Conservation (phyloP, 805 yeast genomes). For the Dipodascus geniculatus region DNA sequence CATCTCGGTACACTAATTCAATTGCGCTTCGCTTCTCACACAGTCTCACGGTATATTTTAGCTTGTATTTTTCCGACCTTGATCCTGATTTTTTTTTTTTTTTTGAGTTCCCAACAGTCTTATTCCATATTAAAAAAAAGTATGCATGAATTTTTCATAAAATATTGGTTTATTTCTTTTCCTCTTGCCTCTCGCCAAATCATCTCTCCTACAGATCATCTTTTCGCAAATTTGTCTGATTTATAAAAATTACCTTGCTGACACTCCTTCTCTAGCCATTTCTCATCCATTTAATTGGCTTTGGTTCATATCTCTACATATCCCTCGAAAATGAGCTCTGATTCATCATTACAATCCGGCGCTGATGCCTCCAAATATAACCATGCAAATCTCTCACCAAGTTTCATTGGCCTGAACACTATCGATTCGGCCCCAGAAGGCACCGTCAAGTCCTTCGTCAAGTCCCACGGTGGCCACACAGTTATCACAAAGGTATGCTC, state of each 20-base stretch:
- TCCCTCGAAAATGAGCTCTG: neutral
- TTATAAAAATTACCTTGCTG: neutral
- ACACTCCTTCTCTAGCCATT: neutral
- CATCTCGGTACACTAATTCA: too few species aligned
- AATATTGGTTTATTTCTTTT: neutral
- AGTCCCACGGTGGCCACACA: constrained; percentile 84
- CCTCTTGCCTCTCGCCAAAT: neutral
- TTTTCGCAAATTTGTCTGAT: too few species aligned
- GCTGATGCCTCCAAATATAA: constrained; percentile 12
- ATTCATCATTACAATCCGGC: neutral
- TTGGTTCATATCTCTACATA: neutral
- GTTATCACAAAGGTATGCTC: constrained; percentile 55
- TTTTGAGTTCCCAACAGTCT: constrained; percentile 2
- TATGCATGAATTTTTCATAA: neutral
- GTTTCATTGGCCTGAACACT: constrained; percentile 76
- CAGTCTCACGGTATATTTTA: neutral
- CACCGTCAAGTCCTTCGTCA: constrained; percentile 72
- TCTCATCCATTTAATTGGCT: neutral
- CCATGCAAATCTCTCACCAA: constrained; percentile 39
- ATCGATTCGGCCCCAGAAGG: constrained; percentile 61
- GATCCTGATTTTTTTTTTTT: neutral
- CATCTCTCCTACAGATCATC: neutral
- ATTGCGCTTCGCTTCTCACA: too few species aligned
- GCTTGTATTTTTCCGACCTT: neutral
- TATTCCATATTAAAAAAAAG: neutral